Evolutionary conservation across 345 rosid species (phyloP).

Genomic region (Odontarrhena argentea): DNA sequence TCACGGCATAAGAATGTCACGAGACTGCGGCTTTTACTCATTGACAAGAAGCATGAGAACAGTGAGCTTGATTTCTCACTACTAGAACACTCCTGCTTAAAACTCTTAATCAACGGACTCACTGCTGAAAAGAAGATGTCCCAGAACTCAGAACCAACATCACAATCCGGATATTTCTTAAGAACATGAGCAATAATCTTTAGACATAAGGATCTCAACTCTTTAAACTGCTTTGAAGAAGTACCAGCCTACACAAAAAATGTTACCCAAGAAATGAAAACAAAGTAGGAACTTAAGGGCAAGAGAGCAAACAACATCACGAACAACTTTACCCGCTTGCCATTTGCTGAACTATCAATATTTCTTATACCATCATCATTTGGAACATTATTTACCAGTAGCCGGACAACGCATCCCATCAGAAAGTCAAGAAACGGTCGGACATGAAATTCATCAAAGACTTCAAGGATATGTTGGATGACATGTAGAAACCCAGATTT

Average conservation of each 20-base stretch:
- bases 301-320: too few species aligned
- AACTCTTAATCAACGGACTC: slow-evolving; percentile 66
- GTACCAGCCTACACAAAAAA: slow-evolving; percentile 53
- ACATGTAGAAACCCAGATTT: slow-evolving; percentile 83
- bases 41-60: slow-evolving; percentile 88
- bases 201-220: slow-evolving; percentile 78
- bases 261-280: too few species aligned
- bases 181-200: slow-evolving; percentile 69
- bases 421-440: slow-evolving; percentile 74
- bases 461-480: slow-evolving; percentile 67
- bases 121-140: slow-evolving; percentile 77
- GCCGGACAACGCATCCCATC: slow-evolving; percentile 83
- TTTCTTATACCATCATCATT: slow-evolving; percentile 47
- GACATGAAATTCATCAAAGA: slow-evolving; percentile 73
- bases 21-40: slow-evolving; percentile 75
- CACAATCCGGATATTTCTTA: slow-evolving; percentile 74
- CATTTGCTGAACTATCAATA: not conserved
- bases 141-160: slow-evolving; percentile 79
- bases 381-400: slow-evolving; percentile 57
- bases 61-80: slow-evolving; percentile 92
- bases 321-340: too few species aligned
- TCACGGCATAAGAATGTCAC: slow-evolving; percentile 64
- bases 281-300: too few species aligned
- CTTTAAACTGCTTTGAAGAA: slow-evolving; percentile 64
- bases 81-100: slow-evolving; percentile 91